Evolutionary conservation across 2,329 filamentous ascomycete species (phyloP), one percentile per base, ranked within the genome.

Genomic region (Penicillium sp.): DNA sequence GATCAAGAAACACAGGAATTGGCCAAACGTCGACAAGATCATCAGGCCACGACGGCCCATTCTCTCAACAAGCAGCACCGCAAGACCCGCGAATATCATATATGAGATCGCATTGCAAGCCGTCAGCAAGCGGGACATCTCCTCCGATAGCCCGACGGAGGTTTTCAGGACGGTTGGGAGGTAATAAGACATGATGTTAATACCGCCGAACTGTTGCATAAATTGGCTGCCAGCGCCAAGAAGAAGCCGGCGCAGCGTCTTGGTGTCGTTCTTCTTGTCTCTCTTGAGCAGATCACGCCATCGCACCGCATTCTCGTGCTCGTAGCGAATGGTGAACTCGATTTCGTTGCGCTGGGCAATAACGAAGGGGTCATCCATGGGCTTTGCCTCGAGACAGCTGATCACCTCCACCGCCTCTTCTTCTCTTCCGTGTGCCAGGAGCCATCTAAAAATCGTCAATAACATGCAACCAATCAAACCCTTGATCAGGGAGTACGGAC

Each of bases 331-430:
- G 7, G 69, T 68, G 56, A 66, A 74, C 23, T 70, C 63, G 45
- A 77, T 76, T 41, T 75, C 68, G 21, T 65, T 62, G 21, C 66
- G 58, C 43, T 69, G 66, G 0, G 71, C 65, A 39, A 68, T 57
- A 14, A 74, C 60, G 33, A 63, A 72, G 2, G 72, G 69, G 48
- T 76, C 71, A 17, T 72, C 56, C 2, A 68, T 48, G 5, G 66
- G 55, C 9, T 66, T 70, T 7, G 57, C 62, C 49, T 77, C 73
- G 9, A 77, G 63, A 48, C 73, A 71, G 10, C 72, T 70, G 6
- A 76, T 62, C 19, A 77, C 71, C n/a, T 65, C 54, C 8, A 73
- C 61, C 0, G 73, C 74, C 51, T 76, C 72, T 3, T 69, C 65
- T 40, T 68, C 51, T 7, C 64, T 61, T 2, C 64, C 70, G 18